Evolutionary conservation across 2,329 filamentous ascomycete genomes (phyloP).

Genomic region (Cladosporium sp.): DNA sequence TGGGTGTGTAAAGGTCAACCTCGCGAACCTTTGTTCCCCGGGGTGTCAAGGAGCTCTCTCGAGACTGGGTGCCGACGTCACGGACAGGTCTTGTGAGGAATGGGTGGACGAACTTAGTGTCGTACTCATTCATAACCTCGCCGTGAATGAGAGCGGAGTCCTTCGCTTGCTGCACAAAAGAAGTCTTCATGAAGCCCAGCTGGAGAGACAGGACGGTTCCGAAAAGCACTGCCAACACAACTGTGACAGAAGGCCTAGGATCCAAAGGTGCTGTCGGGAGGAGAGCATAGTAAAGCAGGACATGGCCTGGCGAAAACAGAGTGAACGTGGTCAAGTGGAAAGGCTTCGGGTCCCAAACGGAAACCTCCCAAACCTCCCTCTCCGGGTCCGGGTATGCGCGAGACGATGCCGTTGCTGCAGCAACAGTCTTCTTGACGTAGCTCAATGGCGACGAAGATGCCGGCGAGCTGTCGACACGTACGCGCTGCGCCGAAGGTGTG

Average conservation of each 20-base stretch:
- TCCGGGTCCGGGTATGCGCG: conserved; percentile 80
- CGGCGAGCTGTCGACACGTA: conserved; percentile 83
- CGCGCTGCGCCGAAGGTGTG: conserved; percentile 85
- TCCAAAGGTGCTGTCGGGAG: conserved; percentile 77
- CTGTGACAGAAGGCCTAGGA: conserved; percentile 78
- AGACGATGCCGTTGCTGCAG: conserved; percentile 70
- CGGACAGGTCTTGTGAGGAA: conserved; percentile 78
- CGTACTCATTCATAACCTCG: conserved; percentile 93
- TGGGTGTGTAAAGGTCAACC: conserved; percentile 65
- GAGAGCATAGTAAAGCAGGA: conserved; percentile 87
- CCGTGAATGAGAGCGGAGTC: conserved; percentile 83
- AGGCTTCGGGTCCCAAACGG: conserved; percentile 90
- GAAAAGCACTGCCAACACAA: conserved; percentile 79
- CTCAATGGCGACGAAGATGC: conserved; percentile 75
- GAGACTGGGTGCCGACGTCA: conserved; percentile 78
- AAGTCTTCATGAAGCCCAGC: conserved; percentile 70
- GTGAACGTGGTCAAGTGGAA: conserved; percentile 81
- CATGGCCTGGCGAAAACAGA: conserved; percentile 88
- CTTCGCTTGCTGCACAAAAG: conserved; percentile 81
- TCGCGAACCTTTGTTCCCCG: conserved; percentile 42
- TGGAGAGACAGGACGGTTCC: conserved; percentile 75
- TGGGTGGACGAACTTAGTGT: conserved; percentile 92
- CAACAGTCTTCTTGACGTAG: conserved; percentile 69
- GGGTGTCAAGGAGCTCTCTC: conserved; percentile 42
- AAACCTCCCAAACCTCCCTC: conserved; percentile 91